Base-by-base conservation (phyloP, 192 early-diverging fungal genomes). In the Rhizoclosmatium sp. region DNA sequence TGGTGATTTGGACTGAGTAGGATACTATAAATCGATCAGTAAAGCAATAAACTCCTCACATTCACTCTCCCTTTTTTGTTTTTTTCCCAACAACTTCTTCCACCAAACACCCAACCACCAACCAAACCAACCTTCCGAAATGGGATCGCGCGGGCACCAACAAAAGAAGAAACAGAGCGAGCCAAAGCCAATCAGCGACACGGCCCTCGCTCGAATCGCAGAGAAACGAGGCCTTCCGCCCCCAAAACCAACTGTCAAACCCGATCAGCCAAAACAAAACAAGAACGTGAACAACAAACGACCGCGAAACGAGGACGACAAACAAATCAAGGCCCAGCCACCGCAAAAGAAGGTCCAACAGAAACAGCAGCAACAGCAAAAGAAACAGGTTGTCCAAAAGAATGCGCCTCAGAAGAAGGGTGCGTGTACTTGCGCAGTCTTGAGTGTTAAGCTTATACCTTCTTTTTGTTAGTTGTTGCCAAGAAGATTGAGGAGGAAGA, bases 101-200 rank as follows among this genome's bases (percentile, higher is more conserved):
- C 31, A 31, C 31, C 31, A 31, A 31, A 31, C 31, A 31, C 31
- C 31, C 31, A 31, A 31, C n/a, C n/a, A 31, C 31, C 31, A 62
- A 31, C 60, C 7, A 9, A 62, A 62, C 5, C 5, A 54, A 7
- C 5, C 51, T n/a, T n/a, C n/a, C n/a, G n/a, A 7, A 62, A 87
- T 87, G 86, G 86, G 86, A 62, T 78, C 54, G 71, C 59, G 86
- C n/a, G 80, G 80, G 45, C 83, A 82, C 58, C 86, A 87, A 49
- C 73, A 81, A 42, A 83, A 81, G 76, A 87, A 85, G 69, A 78
- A 84, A 64, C 86, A 87, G 77, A 48, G 78, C 62, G 83, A 75
- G 19, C 84, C 84, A 16, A 67, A 78, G n/a, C 82, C 86, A 4
- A 44, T 87, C 39, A 67, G 59, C 70, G 84, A 87, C 48, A 48